These are phyloP conservation scores for Oryza meyeriana DNA, from an alignment of 176 grass and related monocot genomes.

Conservation along the genomic window DNA sequence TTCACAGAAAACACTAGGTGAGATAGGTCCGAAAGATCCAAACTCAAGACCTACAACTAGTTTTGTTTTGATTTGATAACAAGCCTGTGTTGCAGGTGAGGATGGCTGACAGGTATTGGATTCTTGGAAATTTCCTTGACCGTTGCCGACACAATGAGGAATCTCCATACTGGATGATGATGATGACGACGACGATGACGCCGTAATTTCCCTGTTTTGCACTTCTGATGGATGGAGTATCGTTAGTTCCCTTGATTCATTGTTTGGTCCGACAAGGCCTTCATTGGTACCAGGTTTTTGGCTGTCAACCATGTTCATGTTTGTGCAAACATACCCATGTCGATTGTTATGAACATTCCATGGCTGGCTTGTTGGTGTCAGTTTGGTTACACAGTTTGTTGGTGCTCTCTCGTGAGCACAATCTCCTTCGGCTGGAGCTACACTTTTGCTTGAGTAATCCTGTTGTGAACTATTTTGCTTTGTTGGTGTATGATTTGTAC, in stretches of 20 bases:
- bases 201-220: background rate
- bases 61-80: background rate
- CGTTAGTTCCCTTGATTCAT: background rate
- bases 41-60: slow-evolving; percentile 25
- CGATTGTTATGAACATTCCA: background rate
- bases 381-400: background rate
- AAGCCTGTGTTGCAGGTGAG: background rate
- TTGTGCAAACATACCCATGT: background rate
- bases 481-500: background rate
- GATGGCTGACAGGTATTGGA: background rate
- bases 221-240: background rate
- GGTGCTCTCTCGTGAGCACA: background rate
- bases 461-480: background rate
- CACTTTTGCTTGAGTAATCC: slow-evolving; percentile 15
- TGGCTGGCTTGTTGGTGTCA: background rate
- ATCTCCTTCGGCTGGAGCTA: background rate
- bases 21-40: slow-evolving; percentile 51
- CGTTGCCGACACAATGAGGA: background rate
- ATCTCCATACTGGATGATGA: background rate
- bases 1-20: background rate
- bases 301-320: background rate
- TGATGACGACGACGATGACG: background rate
- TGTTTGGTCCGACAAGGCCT: background rate
- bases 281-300: background rate
- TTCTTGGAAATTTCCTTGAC: slow-evolving; percentile 4